phyloP scores from a whole-genome alignment of 495 filamentous ascomycete genomes.

The Cudoniella acicularis region DNA sequence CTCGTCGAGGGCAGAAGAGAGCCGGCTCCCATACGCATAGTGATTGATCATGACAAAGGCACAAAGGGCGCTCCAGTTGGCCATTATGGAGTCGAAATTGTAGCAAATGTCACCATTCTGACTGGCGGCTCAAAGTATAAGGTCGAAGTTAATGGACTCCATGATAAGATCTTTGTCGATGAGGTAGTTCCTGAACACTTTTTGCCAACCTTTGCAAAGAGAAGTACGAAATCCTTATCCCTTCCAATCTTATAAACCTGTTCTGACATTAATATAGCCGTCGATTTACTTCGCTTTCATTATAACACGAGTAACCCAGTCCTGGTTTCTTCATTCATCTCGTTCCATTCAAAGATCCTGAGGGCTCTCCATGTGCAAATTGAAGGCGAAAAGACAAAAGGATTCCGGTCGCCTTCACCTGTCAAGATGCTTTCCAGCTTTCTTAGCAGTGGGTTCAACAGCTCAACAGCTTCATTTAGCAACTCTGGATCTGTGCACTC shows the following conservation, averaged over 20 bases:
- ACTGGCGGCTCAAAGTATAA: conserved; percentile 46
- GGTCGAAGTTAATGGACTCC: conserved; percentile 55
- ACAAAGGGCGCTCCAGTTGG: conserved; percentile 56
- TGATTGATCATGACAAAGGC: conserved; percentile 56
- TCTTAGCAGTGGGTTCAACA: conserved; percentile 50
- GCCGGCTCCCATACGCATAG: conserved; percentile 55
- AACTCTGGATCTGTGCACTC: conserved; percentile 5
- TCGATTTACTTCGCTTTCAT: conserved; percentile 63
- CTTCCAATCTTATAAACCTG: neutral
- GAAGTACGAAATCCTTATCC: conserved; percentile 46
- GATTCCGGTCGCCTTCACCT: conserved; percentile 73
- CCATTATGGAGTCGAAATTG: conserved; percentile 66
- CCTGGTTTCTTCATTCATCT: conserved; percentile 60
- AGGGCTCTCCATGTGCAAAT: conserved; percentile 61
- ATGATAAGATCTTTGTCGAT: conserved; percentile 62
- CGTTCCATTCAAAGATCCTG: conserved; percentile 69
- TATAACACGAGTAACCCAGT: conserved; percentile 63
- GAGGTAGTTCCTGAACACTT: conserved; percentile 65
- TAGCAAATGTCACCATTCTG: conserved; percentile 47
- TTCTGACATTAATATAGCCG: conserved; percentile 38
- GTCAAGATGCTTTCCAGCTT: conserved; percentile 88
- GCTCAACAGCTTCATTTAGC: conserved; percentile 15
- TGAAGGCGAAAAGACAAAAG: conserved; percentile 56
- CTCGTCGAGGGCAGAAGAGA: conserved; percentile 52
- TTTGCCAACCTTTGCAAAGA: conserved; percentile 62